A percentile compares a stretch with the other conserved stretches of the same genome.
These are phyloP conservation scores for Cercis canadensis DNA, from an alignment of 306 rosid genomes.

Conservation along the genomic window DNA sequence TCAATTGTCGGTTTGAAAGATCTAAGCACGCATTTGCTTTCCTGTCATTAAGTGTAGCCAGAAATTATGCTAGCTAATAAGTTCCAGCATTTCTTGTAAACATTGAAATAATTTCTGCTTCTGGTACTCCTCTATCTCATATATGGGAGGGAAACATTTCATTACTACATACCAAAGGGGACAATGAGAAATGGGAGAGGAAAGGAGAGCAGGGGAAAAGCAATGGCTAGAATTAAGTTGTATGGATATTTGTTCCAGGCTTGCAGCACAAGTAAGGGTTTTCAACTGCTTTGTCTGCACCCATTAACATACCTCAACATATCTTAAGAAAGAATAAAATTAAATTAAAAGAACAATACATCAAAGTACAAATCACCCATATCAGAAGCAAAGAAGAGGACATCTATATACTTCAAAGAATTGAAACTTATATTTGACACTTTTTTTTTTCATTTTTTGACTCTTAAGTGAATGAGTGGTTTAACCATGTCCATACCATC, in stretches of 20 bases:
- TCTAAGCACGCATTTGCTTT: conserved; percentile 74
- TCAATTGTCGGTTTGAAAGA: conserved; percentile 67
- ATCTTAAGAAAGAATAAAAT: conserved; percentile 17
- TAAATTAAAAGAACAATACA: background rate
- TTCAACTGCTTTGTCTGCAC: conserved; percentile 1
- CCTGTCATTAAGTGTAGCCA: conserved; percentile 76
- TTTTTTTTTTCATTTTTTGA: background rate
- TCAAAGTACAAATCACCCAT: background rate
- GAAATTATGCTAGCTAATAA: conserved; percentile 57
- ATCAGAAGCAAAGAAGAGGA: background rate
- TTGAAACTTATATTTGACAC: background rate
- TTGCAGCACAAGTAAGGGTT: conserved; percentile 32
- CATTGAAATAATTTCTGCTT: conserved; percentile 16
- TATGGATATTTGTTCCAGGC: background rate
- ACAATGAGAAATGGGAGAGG: too few species aligned
- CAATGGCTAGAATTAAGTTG: too few species aligned
- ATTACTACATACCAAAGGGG: background rate
- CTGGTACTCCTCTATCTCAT: conserved; percentile 10
- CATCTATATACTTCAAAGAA: background rate
- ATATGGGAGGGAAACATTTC: conserved; percentile 17
- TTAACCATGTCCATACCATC: too few species aligned
- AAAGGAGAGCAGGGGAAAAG: too few species aligned
- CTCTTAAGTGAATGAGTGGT: too few species aligned
- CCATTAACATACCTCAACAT: conserved; percentile 15
- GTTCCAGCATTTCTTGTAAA: conserved; percentile 39